Conservation (phyloP, 306 rosid genomes). For the Medicago ruthenica region DNA sequence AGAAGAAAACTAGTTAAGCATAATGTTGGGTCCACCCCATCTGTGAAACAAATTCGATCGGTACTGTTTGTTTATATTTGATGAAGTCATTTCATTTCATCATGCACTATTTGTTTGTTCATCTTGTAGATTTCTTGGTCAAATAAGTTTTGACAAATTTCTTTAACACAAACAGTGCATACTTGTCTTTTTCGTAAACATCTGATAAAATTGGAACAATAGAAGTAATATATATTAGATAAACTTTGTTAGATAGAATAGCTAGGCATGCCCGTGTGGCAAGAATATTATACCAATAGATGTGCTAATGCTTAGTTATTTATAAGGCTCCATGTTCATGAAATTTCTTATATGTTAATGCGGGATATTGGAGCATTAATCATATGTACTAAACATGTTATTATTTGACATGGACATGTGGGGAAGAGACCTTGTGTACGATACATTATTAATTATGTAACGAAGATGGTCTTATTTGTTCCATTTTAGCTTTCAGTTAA, state of each 20-base stretch:
- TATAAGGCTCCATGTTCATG: neutral
- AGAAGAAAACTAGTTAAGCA: constrained; percentile 8
- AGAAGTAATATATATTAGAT: no score
- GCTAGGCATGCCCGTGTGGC: neutral
- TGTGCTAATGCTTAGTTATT: neutral
- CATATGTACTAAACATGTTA: neutral
- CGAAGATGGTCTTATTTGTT: neutral
- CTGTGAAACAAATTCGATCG: neutral
- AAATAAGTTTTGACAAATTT: neutral
- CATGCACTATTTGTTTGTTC: no score
- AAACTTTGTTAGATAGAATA: neutral
- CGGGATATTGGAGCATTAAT: neutral
- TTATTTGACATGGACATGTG: neutral
- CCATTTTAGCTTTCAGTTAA: neutral
- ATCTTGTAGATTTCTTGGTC: no score
- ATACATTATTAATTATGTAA: neutral
- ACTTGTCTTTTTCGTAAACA: no score
- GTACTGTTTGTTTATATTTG: neutral
- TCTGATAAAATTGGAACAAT: no score
- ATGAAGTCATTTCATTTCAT: no score
- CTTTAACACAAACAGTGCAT: neutral
- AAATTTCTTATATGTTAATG: no score
- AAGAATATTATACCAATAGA: neutral
- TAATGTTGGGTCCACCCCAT: neutral
- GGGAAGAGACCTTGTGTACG: constrained; percentile 1